phyloP scores from a whole-genome alignment of 495 filamentous ascomycete species.

The Trypethelium eluteriae region DNA sequence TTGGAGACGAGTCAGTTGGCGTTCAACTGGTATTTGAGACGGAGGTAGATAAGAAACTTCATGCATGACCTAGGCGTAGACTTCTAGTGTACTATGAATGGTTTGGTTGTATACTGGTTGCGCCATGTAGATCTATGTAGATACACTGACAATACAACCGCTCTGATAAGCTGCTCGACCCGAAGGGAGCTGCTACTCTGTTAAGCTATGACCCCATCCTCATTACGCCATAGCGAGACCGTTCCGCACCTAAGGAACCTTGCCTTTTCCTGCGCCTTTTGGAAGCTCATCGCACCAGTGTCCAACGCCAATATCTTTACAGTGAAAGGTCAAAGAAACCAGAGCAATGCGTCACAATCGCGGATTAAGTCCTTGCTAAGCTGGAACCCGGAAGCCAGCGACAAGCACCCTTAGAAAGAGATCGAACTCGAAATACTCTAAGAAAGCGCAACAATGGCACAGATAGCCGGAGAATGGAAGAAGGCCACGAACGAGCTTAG shows the following conservation, averaged over 20 bases:
- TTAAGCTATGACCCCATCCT: not conserved
- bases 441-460: not conserved
- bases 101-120: not conserved
- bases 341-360: not conserved
- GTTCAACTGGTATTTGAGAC: constrained; percentile 87
- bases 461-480: not conserved
- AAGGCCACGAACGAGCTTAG: not conserved
- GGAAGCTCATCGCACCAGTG: not conserved
- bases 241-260: not conserved
- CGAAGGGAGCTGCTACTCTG: not conserved
- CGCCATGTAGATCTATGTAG: not conserved
- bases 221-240: not conserved
- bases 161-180: not conserved
- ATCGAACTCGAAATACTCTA: not conserved
- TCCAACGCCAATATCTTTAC: constrained; percentile 6
- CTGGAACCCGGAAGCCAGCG: not conserved
- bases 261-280: not conserved
- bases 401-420: not conserved
- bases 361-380: not conserved
- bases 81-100: not conserved
- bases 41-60: constrained; percentile 45
- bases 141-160: not conserved
- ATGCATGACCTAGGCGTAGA: not conserved
- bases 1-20: constrained; percentile 59
- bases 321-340: not conserved